phyloP scores from a whole-genome alignment of 805 yeast genomes.

The Lipomyces sp. region DNA sequence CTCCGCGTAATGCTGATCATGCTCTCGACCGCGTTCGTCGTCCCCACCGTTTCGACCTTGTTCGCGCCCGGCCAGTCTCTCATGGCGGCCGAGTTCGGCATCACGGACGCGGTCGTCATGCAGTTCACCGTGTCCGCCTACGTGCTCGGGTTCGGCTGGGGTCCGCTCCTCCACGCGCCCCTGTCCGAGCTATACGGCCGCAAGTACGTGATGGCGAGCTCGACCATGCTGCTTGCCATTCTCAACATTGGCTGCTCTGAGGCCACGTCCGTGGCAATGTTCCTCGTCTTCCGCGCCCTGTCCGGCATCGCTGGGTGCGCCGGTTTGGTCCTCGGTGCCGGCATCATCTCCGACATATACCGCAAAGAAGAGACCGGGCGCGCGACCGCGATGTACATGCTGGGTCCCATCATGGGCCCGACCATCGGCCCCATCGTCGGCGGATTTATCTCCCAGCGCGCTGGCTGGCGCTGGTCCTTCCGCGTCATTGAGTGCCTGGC shows the following conservation, averaged over 20 bases:
- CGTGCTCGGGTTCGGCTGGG: slow-evolving; percentile 29
- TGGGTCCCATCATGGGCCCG: slow-evolving; percentile 40
- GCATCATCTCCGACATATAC: slow-evolving; percentile 27
- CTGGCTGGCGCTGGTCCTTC: slow-evolving; percentile 71
- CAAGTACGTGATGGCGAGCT: slow-evolving; percentile 18
- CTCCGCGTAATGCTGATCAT: slow-evolving; percentile 40
- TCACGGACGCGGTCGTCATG: slow-evolving; percentile 13
- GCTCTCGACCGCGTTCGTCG: slow-evolving; percentile 23
- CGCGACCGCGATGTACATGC: slow-evolving; percentile 18
- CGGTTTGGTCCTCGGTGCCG: slow-evolving; percentile 27
- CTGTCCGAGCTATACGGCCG: slow-evolving; percentile 26
- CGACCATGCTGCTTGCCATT: slow-evolving; percentile 14
- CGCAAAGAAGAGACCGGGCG: slow-evolving; percentile 17
- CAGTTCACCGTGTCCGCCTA: slow-evolving; percentile 23
- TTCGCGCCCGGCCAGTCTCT: slow-evolving; percentile 27
- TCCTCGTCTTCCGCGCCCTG: slow-evolving; percentile 21
- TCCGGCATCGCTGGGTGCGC: slow-evolving; percentile 26
- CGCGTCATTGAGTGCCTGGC: slow-evolving; percentile 46
- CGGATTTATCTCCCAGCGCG: slow-evolving; percentile 56
- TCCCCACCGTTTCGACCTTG: slow-evolving; percentile 23
- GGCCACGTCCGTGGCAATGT: slow-evolving; percentile 14
- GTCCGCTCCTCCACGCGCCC: slow-evolving; percentile 27
- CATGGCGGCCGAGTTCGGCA: slow-evolving; percentile 38
- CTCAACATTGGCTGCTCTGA: slow-evolving; percentile 27
- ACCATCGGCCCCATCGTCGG: slow-evolving; percentile 60